These are phyloP conservation scores for Blastomyces parvus DNA, from an alignment of 2,329 filamentous ascomycete genomes.

Conservation along the genomic window DNA sequence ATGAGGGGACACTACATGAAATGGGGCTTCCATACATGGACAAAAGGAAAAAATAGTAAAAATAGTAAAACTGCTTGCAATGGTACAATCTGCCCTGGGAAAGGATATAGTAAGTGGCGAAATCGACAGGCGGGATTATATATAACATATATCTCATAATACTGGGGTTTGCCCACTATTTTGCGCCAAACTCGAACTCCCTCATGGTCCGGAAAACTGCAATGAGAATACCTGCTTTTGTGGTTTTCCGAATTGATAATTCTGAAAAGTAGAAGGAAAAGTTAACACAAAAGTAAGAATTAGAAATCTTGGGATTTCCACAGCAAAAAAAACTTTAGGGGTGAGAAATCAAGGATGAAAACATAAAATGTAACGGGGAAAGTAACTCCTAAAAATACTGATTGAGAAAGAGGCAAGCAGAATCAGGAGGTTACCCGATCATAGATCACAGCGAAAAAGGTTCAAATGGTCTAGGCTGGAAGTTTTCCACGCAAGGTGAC, in stretches of 20 bases:
- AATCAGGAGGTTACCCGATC: neutral
- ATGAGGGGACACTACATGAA: neutral
- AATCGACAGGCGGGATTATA: neutral
- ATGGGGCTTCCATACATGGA: too few relatives aligned
- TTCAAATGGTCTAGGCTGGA: neutral
- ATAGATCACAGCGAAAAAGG: neutral
- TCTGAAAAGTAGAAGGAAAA: neutral
- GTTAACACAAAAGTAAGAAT: neutral
- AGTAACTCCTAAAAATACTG: neutral
- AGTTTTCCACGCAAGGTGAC: neutral
- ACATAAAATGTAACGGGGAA: neutral
- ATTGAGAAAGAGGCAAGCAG: neutral
- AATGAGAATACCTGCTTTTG: neutral
- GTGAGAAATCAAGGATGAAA: neutral
- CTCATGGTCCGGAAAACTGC: neutral
- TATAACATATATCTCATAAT: neutral
- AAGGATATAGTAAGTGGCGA: neutral
- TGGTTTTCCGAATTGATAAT: neutral
- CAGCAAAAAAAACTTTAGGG: neutral
- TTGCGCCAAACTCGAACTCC: neutral
- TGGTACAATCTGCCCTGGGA: neutral
- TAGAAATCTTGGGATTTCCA: constrained; percentile 7
- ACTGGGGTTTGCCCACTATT: neutral
- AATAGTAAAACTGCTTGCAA: neutral
- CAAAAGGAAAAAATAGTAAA: neutral